Evolutionary conservation across 345 rosid genomes (phyloP).

Genomic region (Firmiana major): DNA sequence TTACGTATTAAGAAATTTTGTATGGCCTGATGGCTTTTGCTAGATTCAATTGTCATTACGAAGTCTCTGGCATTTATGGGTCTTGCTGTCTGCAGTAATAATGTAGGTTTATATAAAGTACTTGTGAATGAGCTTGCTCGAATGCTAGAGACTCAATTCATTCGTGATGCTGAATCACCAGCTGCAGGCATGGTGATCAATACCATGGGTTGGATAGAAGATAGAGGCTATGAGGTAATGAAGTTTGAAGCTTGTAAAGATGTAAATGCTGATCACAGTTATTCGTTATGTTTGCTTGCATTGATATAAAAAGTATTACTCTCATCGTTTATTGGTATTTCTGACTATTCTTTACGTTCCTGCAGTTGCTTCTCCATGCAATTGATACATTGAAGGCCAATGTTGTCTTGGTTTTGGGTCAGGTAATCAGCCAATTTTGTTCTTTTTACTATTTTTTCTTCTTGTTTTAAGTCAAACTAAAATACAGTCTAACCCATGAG

Average conservation of each 20-base stretch:
- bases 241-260: neutral
- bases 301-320: neutral
- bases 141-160: conserved; percentile 70
- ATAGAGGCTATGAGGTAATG: conserved; percentile 71
- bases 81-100: conserved; percentile 47
- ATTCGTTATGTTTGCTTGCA: neutral
- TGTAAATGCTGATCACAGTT: too few relatives aligned
- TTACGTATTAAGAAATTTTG: neutral
- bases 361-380: conserved; percentile 80
- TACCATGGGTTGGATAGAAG: conserved; percentile 98
- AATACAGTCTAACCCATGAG: neutral
- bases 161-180: conserved; percentile 61
- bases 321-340: conserved; percentile 6
- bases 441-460: neutral
- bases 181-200: conserved; percentile 93
- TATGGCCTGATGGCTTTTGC: neutral
- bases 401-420: conserved; percentile 86
- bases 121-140: conserved; percentile 83
- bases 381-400: conserved; percentile 72
- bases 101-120: conserved; percentile 63
- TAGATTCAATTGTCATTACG: neutral
- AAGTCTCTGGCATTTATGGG: neutral
- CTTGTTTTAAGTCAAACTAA: neutral
- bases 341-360: neutral
- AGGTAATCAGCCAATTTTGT: conserved; percentile 32